Percentiles rank a stretch among this genome's conserved stretches.
phyloP scores from a whole-genome alignment of 441 rosid genomes.

The Breynia disticha region DNA sequence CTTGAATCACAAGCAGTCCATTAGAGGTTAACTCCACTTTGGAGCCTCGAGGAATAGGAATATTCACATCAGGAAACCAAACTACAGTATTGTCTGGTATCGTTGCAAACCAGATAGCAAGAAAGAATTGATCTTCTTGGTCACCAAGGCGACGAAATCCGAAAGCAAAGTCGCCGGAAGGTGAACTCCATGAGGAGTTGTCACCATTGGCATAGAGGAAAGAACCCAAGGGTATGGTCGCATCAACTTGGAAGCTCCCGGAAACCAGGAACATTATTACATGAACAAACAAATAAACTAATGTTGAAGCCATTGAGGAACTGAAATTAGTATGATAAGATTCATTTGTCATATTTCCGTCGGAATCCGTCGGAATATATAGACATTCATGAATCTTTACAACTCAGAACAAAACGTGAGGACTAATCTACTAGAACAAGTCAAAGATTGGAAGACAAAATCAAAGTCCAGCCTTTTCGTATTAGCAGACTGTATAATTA shows the following conservation, averaged over 20 bases:
- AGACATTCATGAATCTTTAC: too few relatives aligned
- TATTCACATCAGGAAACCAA: constrained; percentile 22
- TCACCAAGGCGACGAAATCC: constrained; percentile 15
- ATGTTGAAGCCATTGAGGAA: too few relatives aligned
- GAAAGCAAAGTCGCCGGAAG: constrained; percentile 29
- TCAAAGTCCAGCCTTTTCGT: too few relatives aligned
- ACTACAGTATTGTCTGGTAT: constrained; percentile 22
- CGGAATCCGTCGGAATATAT: too few relatives aligned
- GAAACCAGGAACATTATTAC: too few relatives aligned
- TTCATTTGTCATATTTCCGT: too few relatives aligned
- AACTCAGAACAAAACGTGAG: too few relatives aligned
- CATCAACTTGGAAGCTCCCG: background rate
- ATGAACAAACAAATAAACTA: too few relatives aligned
- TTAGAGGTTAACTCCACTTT: constrained; percentile 12
- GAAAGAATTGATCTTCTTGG: constrained; percentile 12
- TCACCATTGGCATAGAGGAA: constrained; percentile 11
- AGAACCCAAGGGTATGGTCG: constrained; percentile 1
- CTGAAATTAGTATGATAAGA: too few relatives aligned
- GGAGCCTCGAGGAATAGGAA: constrained; percentile 10
- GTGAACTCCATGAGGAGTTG: constrained; percentile 17
- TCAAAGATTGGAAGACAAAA: too few relatives aligned
- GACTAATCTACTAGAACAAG: too few relatives aligned
- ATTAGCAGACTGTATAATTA: too few relatives aligned
- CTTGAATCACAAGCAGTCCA: constrained; percentile 17
- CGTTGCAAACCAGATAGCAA: constrained; percentile 27